Percentiles rank a stretch among this genome's conserved stretches.
phyloP scores from a whole-genome alignment of 1,139 yeast genomes.

The Saccharomyces hybrid region DNA sequence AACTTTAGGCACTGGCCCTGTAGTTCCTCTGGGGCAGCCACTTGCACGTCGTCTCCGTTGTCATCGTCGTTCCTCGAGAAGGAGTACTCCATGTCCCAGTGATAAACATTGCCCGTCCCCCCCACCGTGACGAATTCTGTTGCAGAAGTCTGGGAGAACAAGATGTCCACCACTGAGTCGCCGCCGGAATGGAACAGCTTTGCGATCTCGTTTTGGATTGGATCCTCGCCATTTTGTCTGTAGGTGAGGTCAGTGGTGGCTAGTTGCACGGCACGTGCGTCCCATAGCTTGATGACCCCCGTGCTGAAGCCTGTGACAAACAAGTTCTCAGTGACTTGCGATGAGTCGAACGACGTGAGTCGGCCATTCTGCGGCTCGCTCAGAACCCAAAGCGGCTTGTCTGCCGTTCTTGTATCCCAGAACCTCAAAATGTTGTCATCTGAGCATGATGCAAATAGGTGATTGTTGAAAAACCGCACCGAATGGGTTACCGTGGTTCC shows the following conservation, averaged over 20 bases:
- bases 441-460: conserved; percentile 27
- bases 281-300: conserved; percentile 31
- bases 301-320: conserved; percentile 29
- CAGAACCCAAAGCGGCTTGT: conserved; percentile 21
- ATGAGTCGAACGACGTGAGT: conserved; percentile 23
- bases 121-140: conserved; percentile 29
- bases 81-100: conserved; percentile 28
- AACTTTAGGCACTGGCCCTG: conserved; percentile 27
- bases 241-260: conserved; percentile 20
- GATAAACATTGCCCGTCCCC: conserved; percentile 29
- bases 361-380: conserved; percentile 25
- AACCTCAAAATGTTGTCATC: conserved; percentile 28
- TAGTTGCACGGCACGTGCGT: conserved; percentile 26
- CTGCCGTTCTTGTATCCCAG: conserved; percentile 28
- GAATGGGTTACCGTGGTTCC: conserved; percentile 26
- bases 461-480: conserved; percentile 27
- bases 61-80: conserved; percentile 23
- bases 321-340: conserved; percentile 23
- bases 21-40: conserved; percentile 19
- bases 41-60: conserved; percentile 14
- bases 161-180: conserved; percentile 28
- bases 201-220: conserved; percentile 24
- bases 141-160: conserved; percentile 25
- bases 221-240: conserved; percentile 26
- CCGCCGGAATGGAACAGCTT: conserved; percentile 26